Conservation (phyloP, 495 filamentous ascomycete genomes). For the Penicillium alfredii region DNA sequence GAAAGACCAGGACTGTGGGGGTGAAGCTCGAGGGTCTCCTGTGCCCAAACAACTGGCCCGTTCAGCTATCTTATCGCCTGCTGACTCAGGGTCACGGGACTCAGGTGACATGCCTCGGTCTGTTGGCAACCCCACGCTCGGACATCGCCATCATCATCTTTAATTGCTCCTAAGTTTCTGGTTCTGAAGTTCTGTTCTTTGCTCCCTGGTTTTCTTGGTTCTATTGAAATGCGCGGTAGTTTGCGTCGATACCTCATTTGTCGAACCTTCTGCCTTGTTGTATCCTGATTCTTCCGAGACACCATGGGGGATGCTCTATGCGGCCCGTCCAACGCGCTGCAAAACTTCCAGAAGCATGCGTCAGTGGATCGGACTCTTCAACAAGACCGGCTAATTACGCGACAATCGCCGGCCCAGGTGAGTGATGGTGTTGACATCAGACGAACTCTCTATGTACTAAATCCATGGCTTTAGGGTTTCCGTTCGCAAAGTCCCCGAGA, state of each 20-base stretch:
- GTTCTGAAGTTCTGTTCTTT: no score
- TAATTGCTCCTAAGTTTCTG: no score
- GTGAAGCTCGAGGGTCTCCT: slow-evolving; percentile 18
- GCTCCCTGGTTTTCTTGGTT: no score
- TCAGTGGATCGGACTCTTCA: slow-evolving; percentile 74
- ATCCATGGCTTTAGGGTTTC: slow-evolving; percentile 58
- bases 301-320: slow-evolving; percentile 79
- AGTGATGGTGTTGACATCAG: slow-evolving; percentile 1
- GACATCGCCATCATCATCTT: slow-evolving; percentile 4
- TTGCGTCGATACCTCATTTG: not conserved
- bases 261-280: not conserved
- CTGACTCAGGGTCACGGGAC: slow-evolving; percentile 24
- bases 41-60: slow-evolving; percentile 25
- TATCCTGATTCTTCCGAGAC: slow-evolving; percentile 4
- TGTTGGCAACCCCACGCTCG: slow-evolving; percentile 18
- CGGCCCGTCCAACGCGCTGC: slow-evolving; percentile 83
- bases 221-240: no score
- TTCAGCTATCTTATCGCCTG: slow-evolving; percentile 37
- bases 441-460: no score
- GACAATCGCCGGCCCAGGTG: slow-evolving; percentile 53
- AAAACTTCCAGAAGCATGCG: slow-evolving; percentile 77
- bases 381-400: slow-evolving; percentile 65
- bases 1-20: slow-evolving; percentile 9
- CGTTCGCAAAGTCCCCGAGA: slow-evolving; percentile 51
- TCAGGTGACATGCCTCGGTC: slow-evolving; percentile 29